Conservation (phyloP, 805 yeast species). For the Kodamaea fukazawae region DNA sequence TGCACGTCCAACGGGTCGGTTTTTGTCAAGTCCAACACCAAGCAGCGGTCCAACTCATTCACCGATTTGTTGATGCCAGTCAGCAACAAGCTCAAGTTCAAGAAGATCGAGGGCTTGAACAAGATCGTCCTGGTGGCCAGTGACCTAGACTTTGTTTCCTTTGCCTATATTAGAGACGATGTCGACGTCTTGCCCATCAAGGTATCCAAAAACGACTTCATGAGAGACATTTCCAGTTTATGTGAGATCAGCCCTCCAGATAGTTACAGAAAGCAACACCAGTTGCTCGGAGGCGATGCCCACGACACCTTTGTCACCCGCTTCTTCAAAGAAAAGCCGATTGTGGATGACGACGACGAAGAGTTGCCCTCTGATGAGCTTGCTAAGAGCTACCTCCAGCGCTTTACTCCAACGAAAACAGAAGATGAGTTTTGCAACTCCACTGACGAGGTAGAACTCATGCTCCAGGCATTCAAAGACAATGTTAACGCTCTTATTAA, state of each 20-base stretch:
- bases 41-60: slow-evolving; percentile 30
- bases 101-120: slow-evolving; percentile 51
- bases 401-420: background rate
- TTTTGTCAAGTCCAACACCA: slow-evolving; percentile 40
- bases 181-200: slow-evolving; percentile 56
- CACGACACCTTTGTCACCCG: slow-evolving; percentile 27
- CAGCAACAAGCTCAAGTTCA: slow-evolving; percentile 45
- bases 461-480: background rate
- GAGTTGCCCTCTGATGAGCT: background rate
- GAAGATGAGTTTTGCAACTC: slow-evolving; percentile 2
- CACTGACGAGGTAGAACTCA: background rate
- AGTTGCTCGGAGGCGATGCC: slow-evolving; percentile 34
- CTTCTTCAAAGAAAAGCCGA: slow-evolving; percentile 24
- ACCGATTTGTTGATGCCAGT: slow-evolving; percentile 30
- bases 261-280: slow-evolving; percentile 38
- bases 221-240: slow-evolving; percentile 50
- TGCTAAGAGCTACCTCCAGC: no score
- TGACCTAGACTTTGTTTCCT: slow-evolving; percentile 62
- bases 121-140: slow-evolving; percentile 62
- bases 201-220: slow-evolving; percentile 45
- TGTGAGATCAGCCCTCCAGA: slow-evolving; percentile 45
- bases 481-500: background rate
- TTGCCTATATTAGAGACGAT: slow-evolving; percentile 66
- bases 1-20: slow-evolving; percentile 70
- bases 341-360: slow-evolving; percentile 8